These are phyloP conservation scores for Plasmodium cynomolgi DNA, from an alignment of 169 alveolate genomes.

Conservation along the genomic window DNA sequence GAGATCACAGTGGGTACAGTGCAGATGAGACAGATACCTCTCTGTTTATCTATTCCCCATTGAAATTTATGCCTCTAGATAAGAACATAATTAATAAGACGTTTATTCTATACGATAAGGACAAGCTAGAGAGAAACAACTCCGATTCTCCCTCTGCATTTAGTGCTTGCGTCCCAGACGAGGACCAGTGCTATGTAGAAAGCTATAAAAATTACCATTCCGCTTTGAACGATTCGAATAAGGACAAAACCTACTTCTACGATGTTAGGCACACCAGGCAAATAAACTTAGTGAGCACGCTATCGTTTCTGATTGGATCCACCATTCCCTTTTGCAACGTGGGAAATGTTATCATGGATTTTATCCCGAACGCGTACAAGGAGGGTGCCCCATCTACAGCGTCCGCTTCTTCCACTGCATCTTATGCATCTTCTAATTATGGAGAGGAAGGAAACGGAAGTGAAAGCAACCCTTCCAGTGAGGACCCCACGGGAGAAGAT, in stretches of 20 bases:
- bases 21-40: constrained; percentile 49
- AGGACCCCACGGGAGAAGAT: background rate
- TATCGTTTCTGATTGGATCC: constrained; percentile 61
- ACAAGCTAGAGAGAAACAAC: background rate
- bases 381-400: background rate
- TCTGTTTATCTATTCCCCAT: constrained; percentile 34
- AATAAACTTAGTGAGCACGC: constrained; percentile 50
- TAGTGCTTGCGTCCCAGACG: background rate
- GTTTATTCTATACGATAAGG: constrained; percentile 59
- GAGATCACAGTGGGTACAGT: constrained; percentile 81
- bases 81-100: constrained; percentile 1
- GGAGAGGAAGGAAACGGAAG: background rate
- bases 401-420: background rate
- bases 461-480: background rate
- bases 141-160: background rate
- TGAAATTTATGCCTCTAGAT: constrained; percentile 23
- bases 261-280: constrained; percentile 55
- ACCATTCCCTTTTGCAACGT: constrained; percentile 64
- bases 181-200: background rate
- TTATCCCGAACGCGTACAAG: constrained; percentile 32
- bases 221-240: constrained; percentile 4
- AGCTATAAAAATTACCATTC: constrained; percentile 57
- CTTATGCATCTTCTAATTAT: background rate
- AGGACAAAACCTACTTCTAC: constrained; percentile 23
- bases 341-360: constrained; percentile 57